phyloP scores from a whole-genome alignment of 1,284 basidiomycete genomes.

The Marasmius tenuissimus region DNA sequence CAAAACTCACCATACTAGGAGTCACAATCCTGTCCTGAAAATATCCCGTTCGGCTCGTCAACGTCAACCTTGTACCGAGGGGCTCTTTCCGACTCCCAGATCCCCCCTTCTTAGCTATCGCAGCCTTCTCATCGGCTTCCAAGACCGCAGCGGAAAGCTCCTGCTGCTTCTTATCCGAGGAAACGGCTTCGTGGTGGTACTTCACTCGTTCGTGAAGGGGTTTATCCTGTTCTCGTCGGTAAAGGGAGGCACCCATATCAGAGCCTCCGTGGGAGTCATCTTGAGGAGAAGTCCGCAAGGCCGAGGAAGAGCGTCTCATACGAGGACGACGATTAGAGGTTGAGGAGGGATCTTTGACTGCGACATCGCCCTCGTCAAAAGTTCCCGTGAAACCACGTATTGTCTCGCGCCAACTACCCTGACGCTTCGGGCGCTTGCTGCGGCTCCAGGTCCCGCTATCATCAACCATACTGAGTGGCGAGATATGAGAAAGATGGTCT shows the following conservation, averaged over 20 bases:
- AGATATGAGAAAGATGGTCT: slow-evolving; percentile 84
- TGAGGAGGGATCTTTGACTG: slow-evolving; percentile 6
- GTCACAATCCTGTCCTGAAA: slow-evolving; percentile 92
- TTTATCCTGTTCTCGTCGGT: slow-evolving; percentile 54
- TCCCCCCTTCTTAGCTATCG: slow-evolving; percentile 26
- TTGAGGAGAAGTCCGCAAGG: slow-evolving; percentile 17
- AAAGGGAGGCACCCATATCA: slow-evolving; percentile 39
- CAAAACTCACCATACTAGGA: slow-evolving; percentile 86
- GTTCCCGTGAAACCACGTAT: slow-evolving; percentile 44
- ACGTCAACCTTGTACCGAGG: slow-evolving; percentile 86
- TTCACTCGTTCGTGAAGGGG: slow-evolving; percentile 64
- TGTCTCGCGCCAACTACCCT: slow-evolving; percentile 59
- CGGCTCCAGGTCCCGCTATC: slow-evolving; percentile 49
- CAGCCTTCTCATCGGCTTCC: slow-evolving; percentile 47
- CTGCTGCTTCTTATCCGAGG: slow-evolving; percentile 45
- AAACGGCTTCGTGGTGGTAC: slow-evolving; percentile 43
- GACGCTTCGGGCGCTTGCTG: slow-evolving; percentile 48
- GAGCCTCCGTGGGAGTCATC: slow-evolving; percentile 56
- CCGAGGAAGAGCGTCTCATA: slow-evolving; percentile 21
- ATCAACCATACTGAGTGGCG: slow-evolving; percentile 85
- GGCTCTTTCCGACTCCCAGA: slow-evolving; percentile 41
- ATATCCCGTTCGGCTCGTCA: slow-evolving; percentile 94
- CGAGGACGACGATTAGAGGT: not conserved
- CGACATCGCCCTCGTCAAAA: slow-evolving; percentile 29
- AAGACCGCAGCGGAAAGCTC: slow-evolving; percentile 49